Percentiles rank a stretch among this genome's conserved stretches.
phyloP scores from a whole-genome alignment of 1,284 basidiomycete species.

The Neonothopanus nambi region DNA sequence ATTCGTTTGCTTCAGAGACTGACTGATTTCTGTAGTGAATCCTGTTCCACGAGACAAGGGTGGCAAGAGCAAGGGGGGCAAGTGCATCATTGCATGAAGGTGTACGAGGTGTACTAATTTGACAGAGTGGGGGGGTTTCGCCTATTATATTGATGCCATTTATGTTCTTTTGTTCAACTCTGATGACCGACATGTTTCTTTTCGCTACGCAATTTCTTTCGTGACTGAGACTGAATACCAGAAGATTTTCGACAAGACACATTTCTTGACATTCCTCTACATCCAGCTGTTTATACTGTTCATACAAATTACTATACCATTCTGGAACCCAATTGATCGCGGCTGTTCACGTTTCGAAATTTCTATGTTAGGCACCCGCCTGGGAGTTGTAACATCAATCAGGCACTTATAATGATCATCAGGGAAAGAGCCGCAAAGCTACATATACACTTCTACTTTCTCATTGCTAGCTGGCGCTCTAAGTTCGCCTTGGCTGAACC shows the following conservation, averaged over 20 bases:
- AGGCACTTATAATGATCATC: too few relatives aligned
- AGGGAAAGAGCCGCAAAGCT: too few relatives aligned
- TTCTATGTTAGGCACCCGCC: too few relatives aligned
- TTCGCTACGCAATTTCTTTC: conserved; percentile 24
- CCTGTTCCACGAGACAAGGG: conserved; percentile 58
- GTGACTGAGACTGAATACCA: conserved; percentile 25
- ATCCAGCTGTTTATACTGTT: conserved; percentile 9
- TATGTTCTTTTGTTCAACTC: conserved; percentile 50
- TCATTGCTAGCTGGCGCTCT: too few relatives aligned
- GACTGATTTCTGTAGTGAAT: conserved; percentile 54
- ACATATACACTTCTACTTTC: too few relatives aligned
- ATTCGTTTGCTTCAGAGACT: conserved; percentile 13
- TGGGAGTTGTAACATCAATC: too few relatives aligned
- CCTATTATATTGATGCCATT: conserved; percentile 54
- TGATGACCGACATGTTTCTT: conserved; percentile 38
- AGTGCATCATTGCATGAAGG: conserved; percentile 73
- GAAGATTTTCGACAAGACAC: too few relatives aligned
- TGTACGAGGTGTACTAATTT: conserved; percentile 7
- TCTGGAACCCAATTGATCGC: too few relatives aligned
- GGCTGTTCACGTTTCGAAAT: too few relatives aligned
- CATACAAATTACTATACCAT: background rate
- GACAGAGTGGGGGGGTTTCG: background rate
- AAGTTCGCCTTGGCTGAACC: too few relatives aligned
- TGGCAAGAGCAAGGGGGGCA: conserved; percentile 44
- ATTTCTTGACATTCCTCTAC: conserved; percentile 10